A percentile compares a stretch with the other conserved stretches of the same genome.
Conservation (phyloP, 1,284 basidiomycete species). For the Phlebopus sp. region DNA sequence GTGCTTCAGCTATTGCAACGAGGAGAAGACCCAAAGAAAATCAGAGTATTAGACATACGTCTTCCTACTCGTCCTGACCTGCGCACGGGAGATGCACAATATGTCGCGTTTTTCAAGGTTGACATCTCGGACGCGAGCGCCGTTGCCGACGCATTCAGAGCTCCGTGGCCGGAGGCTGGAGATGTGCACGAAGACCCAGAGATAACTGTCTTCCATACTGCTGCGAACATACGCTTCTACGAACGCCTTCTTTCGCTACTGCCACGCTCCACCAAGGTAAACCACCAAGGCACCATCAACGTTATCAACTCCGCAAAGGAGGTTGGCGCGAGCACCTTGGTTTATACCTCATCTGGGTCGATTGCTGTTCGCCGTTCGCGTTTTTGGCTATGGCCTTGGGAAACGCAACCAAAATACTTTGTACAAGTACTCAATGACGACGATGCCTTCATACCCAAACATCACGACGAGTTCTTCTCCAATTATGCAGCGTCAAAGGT, state of each 20-base stretch:
- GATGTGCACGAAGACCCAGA: constrained; percentile 21
- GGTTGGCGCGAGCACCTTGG: constrained; percentile 47
- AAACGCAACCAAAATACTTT: constrained; percentile 50
- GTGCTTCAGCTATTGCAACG: constrained; percentile 61
- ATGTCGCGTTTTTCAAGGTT: constrained; percentile 55
- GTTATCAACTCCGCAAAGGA: constrained; percentile 43
- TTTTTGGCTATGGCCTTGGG: constrained; percentile 71
- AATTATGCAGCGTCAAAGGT: constrained; percentile 66
- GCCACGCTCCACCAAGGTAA: constrained; percentile 54
- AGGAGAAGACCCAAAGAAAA: constrained; percentile 62
- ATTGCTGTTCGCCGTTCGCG: constrained; percentile 51
- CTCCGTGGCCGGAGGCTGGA: constrained; percentile 49
- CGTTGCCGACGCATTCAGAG: constrained; percentile 58
- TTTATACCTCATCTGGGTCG: constrained; percentile 65
- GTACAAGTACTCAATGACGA: constrained; percentile 60
- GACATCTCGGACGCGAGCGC: constrained; percentile 54
- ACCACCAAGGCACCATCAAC: constrained; percentile 63
- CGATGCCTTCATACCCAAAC: constrained; percentile 42
- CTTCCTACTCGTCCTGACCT: constrained; percentile 54
- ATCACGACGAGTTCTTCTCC: constrained; percentile 61
- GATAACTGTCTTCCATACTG: constrained; percentile 69
- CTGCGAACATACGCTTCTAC: constrained; percentile 73
- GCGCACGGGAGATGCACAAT: constrained; percentile 42
- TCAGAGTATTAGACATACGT: constrained; percentile 67
- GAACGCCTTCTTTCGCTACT: constrained; percentile 55